Evolutionary conservation across 805 yeast species (phyloP).

Genomic region (Hanseniaspora mollemarum): DNA sequence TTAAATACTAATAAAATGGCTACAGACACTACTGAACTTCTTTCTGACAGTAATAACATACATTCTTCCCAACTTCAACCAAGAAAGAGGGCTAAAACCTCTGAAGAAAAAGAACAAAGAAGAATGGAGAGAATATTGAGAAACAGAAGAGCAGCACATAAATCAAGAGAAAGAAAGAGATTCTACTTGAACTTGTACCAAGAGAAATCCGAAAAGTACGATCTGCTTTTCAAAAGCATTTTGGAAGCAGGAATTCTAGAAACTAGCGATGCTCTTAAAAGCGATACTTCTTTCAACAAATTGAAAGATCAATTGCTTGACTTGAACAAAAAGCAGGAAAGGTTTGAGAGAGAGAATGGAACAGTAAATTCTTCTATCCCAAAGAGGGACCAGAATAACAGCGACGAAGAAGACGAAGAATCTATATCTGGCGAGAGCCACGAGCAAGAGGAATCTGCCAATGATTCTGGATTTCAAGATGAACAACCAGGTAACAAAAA

Average conservation of each 20-base stretch:
- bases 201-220: constrained; percentile 29
- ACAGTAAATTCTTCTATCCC: constrained; percentile 14
- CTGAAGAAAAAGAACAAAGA: constrained; percentile 94
- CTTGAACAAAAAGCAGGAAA: constrained; percentile 1
- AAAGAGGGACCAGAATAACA: neutral
- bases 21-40: neutral
- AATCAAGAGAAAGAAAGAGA: constrained; percentile 92
- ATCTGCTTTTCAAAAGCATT: constrained; percentile 14
- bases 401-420: constrained; percentile 2
- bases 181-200: constrained; percentile 81
- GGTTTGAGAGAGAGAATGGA: constrained; percentile 8
- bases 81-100: constrained; percentile 89
- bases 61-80: constrained; percentile 57
- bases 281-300: neutral
- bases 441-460: neutral
- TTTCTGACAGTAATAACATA: neutral
- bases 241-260: constrained; percentile 2
- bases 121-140: constrained; percentile 84
- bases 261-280: neutral
- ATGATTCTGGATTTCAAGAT: neutral
- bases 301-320: neutral
- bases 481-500: constrained; percentile 2
- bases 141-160: constrained; percentile 94
- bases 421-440: neutral
- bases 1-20: neutral